Conservation (phyloP, 805 yeast genomes). For the Clavispora vitiphila region DNA sequence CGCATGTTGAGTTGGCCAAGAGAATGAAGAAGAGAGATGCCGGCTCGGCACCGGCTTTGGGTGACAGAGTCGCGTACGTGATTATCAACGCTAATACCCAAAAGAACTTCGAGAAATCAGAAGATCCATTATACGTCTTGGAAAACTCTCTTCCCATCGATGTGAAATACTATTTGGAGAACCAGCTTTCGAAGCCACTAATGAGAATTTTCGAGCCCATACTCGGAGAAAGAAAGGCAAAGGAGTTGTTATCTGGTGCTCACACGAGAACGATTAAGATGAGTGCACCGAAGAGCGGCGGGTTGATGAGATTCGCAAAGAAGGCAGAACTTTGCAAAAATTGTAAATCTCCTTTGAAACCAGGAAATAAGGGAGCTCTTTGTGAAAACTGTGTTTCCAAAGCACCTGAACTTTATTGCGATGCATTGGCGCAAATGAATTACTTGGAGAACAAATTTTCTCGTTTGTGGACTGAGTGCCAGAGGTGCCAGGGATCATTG, state of each 20-base stretch:
- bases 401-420: slow-evolving; percentile 69
- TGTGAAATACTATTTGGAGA: slow-evolving; percentile 87
- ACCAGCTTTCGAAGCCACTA: slow-evolving; percentile 88
- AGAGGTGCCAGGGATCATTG: slow-evolving; percentile 91
- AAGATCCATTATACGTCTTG: slow-evolving; percentile 89
- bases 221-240: slow-evolving; percentile 78
- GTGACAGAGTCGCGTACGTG: slow-evolving; percentile 97
- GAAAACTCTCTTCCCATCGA: slow-evolving; percentile 93
- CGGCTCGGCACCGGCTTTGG: slow-evolving; percentile 94
- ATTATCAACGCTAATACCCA: slow-evolving; percentile 75
- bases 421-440: slow-evolving; percentile 74
- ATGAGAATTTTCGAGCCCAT: slow-evolving; percentile 94
- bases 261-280: slow-evolving; percentile 77
- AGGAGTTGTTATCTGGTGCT: slow-evolving; percentile 72
- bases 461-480: slow-evolving; percentile 96
- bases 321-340: slow-evolving; percentile 85
- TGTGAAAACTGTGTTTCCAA: slow-evolving; percentile 75
- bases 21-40: slow-evolving; percentile 95
- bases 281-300: slow-evolving; percentile 76
- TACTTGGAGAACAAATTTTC: slow-evolving; percentile 78
- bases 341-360: slow-evolving; percentile 75
- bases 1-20: slow-evolving; percentile 94
- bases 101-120: slow-evolving; percentile 92
- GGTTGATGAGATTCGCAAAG: slow-evolving; percentile 86
- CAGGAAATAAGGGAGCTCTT: slow-evolving; percentile 59